Conservation (phyloP, 352 stramenopile species). For the Thalassiosira hispida region DNA sequence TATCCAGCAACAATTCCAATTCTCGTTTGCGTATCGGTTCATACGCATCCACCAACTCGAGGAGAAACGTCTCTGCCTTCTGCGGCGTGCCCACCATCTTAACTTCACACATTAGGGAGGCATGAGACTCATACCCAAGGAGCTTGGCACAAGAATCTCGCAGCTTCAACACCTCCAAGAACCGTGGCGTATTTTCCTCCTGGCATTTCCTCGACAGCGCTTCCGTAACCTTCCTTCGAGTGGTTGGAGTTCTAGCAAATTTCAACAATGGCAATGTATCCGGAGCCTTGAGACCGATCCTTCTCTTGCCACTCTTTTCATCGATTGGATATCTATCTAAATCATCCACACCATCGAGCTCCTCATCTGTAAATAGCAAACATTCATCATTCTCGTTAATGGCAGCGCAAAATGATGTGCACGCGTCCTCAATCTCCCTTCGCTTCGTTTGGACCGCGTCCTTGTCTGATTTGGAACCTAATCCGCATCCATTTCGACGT, state of each 20-base stretch:
- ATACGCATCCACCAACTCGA: conserved; percentile 14
- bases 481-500: conserved; percentile 4
- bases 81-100: conserved; percentile 32
- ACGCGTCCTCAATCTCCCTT: conserved; percentile 21
- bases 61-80: conserved; percentile 23
- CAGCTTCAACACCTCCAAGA: conserved; percentile 32
- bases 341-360: conserved; percentile 29
- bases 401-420: conserved; percentile 32
- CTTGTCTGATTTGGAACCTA: not conserved
- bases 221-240: conserved; percentile 14
- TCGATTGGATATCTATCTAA: conserved; percentile 20
- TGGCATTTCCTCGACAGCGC: conserved; percentile 30
- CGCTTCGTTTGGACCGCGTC: conserved; percentile 15
- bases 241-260: conserved; percentile 12
- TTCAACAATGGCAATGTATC: conserved; percentile 38
- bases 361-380: conserved; percentile 33
- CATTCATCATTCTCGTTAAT: conserved; percentile 37
- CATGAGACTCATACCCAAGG: conserved; percentile 26
- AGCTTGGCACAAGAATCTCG: conserved; percentile 13
- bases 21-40: conserved; percentile 17
- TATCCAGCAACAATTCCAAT: conserved; percentile 11
- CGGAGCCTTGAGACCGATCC: conserved; percentile 37
- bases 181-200: conserved; percentile 28
- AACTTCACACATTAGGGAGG: conserved; percentile 14
- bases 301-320: conserved; percentile 13